Base-by-base conservation (phyloP, 2,329 filamentous ascomycete species). In the Aspergillus ustus region DNA sequence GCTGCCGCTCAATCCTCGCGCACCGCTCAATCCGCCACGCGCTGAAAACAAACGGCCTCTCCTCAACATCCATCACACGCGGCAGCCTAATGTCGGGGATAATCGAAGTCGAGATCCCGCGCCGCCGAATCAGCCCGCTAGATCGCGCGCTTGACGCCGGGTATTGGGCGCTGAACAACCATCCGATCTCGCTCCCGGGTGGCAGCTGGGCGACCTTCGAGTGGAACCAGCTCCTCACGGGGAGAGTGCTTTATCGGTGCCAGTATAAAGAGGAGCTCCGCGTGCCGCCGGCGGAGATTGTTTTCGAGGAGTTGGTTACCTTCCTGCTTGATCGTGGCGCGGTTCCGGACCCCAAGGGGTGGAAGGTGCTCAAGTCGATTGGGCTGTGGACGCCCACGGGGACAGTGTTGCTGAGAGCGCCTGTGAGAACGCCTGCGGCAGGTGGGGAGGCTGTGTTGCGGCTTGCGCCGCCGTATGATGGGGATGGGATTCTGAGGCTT, bases 371-470 rank as follows among this genome's bases (percentile, higher is more conserved):
- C 7, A 46, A 48, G 43, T 56, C 53, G 1, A 56, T 56, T 48
- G 53, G 53, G n/a, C 25, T 56, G 25, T 56, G 53, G 53, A 56
- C 53, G n/a, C 53, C 53, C 2, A 56, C 53, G 8, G 53, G 53
- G 7, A 56, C 53, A 43, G 34, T 48, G 9, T 8, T 56, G 17
- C 17, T 56, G 7, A 43, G 53, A 25, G 53, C 53, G 28, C 53
- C 52, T 2, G 22, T 40, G 1, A 11, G 3, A 2, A 9, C 31
- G 9, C 15, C 34, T 13, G 7, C 31, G 8, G 9, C 34, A 13
- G 52, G 20, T 20, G 25, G n/a, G 20, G 11, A 25, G 20, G 4
- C 40, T 8, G 53, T 56, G 2, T 19, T 56, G 19, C 48, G 34
- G 44, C 28, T 56, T 11, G 53, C 53, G 22, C 53, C 53, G 25